These are phyloP conservation scores for Alternaria viburni DNA, from an alignment of 2,329 filamentous ascomycete genomes.

Conservation along the genomic window DNA sequence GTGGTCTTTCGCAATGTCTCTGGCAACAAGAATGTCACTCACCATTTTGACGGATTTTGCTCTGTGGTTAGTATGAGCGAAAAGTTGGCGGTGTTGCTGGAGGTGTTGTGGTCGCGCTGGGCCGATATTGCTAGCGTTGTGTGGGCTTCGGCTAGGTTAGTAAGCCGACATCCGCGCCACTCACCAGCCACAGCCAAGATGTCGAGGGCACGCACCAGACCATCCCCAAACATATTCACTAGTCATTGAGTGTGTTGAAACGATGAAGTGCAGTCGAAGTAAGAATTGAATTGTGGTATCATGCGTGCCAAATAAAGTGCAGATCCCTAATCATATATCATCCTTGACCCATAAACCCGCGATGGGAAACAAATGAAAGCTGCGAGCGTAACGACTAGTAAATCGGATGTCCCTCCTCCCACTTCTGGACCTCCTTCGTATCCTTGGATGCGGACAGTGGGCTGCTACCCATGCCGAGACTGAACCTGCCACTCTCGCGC, in stretches of 20 bases:
- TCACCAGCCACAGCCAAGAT: conserved; percentile 21
- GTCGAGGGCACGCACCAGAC: not conserved
- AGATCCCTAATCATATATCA: not conserved
- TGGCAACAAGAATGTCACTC: conserved; percentile 24
- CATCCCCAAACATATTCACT: not conserved
- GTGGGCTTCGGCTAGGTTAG: conserved; percentile 42
- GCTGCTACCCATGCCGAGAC: conserved; percentile 40
- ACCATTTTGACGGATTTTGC: conserved; percentile 52
- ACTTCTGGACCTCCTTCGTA: conserved; percentile 45
- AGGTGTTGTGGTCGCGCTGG: conserved; percentile 27
- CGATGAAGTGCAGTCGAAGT: not conserved
- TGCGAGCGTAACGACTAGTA: conserved; percentile 44
- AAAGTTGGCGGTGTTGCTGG: conserved; percentile 44
- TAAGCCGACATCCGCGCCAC: conserved; percentile 21
- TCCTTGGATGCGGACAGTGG: conserved; percentile 37
- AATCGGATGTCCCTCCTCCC: conserved; percentile 57
- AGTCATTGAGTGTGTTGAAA: not conserved
- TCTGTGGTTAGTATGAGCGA: conserved; percentile 45
- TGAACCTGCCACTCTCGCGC: conserved; percentile 42
- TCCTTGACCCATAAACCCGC: not conserved
- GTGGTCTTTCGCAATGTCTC: conserved; percentile 4
- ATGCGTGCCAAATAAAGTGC: conserved; percentile 21
- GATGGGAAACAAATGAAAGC: conserved; percentile 4
- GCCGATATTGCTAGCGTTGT: conserved; percentile 36
- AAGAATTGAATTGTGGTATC: conserved; percentile 35